These are phyloP conservation scores for Pleurotus djamor DNA, from an alignment of 768 basidiomycete species.

Conservation along the genomic window DNA sequence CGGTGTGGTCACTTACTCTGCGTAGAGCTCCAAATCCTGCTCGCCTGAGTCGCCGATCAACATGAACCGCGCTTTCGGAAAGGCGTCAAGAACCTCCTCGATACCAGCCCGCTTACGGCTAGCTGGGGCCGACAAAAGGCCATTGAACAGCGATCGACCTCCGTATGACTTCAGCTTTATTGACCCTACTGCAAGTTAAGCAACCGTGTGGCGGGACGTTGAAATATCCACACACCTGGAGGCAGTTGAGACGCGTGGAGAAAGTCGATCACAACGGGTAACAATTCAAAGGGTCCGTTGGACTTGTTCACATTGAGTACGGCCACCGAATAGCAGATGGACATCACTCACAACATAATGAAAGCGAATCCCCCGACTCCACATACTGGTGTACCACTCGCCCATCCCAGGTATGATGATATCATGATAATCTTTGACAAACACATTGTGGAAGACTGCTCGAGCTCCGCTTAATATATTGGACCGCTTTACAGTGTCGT, in stretches of 20 bases:
- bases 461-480: slow-evolving; percentile 79
- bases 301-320: slow-evolving; percentile 46
- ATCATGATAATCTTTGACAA: slow-evolving; percentile 81
- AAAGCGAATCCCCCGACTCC: slow-evolving; percentile 70
- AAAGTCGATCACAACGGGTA: slow-evolving; percentile 78
- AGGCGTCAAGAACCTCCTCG: slow-evolving; percentile 72
- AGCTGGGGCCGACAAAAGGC: slow-evolving; percentile 79
- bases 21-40: slow-evolving; percentile 92
- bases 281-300: slow-evolving; percentile 84
- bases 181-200: slow-evolving; percentile 44
- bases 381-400: slow-evolving; percentile 73
- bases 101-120: slow-evolving; percentile 81
- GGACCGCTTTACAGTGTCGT: slow-evolving; percentile 87
- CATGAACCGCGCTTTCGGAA: slow-evolving; percentile 74
- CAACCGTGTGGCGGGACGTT: background rate
- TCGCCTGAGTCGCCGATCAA: slow-evolving; percentile 93
- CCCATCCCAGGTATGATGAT: slow-evolving; percentile 81
- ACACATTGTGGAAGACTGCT: slow-evolving; percentile 86
- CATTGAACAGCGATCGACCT: slow-evolving; percentile 79
- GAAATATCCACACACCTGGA: slow-evolving; percentile 35
- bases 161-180: slow-evolving; percentile 85
- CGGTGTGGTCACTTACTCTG: slow-evolving; percentile 40
- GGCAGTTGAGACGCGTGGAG: slow-evolving; percentile 70
- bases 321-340: background rate
- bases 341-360: slow-evolving; percentile 78